A percentile compares a stretch with the other conserved stretches of the same genome.
Conservation (phyloP, 306 rosid genomes). For the Vigna radiata region DNA sequence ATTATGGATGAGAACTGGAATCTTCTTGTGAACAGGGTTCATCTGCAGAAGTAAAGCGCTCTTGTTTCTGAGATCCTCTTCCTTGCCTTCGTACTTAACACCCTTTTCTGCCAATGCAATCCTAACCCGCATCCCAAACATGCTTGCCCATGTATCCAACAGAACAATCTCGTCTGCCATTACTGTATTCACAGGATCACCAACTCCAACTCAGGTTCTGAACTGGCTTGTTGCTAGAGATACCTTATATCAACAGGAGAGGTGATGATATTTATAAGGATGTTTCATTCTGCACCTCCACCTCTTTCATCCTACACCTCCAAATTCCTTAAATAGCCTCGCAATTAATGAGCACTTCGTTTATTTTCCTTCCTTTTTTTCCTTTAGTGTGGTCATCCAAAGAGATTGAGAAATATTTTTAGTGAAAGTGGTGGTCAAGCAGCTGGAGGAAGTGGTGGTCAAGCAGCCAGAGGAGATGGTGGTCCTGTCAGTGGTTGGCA, state of each 20-base stretch:
- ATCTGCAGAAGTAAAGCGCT: conserved; percentile 49
- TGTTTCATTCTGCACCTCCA: too few relatives aligned
- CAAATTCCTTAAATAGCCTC: too few relatives aligned
- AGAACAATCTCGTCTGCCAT: conserved; percentile 53
- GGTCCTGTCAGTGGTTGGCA: too few relatives aligned
- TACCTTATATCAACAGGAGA: neutral
- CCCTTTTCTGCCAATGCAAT: conserved; percentile 54
- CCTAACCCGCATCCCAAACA: conserved; percentile 50
- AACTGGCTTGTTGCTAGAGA: neutral
- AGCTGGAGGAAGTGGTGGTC: too few relatives aligned
- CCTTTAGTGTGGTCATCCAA: too few relatives aligned
- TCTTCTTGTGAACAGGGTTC: conserved; percentile 62
- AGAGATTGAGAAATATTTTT: too few relatives aligned
- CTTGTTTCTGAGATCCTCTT: conserved; percentile 42
- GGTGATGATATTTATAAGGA: neutral
- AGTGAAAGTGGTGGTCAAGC: too few relatives aligned
- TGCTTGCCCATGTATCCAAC: conserved; percentile 48
- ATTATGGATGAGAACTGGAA: conserved; percentile 66
- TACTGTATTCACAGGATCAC: neutral
- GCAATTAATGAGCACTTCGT: too few relatives aligned
- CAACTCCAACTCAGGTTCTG: neutral
- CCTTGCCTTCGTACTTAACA: conserved; percentile 47
- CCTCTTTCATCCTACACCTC: too few relatives aligned
- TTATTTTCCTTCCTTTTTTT: too few relatives aligned
- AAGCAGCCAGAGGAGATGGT: too few relatives aligned